Conservation (phyloP, 108 stramenopile species). For the Epithemia pelagica region DNA sequence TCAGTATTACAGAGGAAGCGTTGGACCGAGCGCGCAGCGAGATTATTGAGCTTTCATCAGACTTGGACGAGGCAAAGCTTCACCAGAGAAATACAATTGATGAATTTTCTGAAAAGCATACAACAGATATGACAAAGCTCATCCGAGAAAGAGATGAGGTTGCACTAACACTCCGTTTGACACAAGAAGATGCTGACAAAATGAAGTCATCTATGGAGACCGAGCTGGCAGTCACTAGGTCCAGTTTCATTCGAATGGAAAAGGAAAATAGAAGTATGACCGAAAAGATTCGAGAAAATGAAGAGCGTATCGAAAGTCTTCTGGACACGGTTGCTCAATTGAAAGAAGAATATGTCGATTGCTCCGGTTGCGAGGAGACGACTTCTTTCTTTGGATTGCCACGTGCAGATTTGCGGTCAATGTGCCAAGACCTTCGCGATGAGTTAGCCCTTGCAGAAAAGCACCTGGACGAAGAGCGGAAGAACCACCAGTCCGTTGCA, state of each 20-base stretch:
- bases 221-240: not conserved
- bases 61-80: not conserved
- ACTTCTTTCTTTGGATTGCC: not conserved
- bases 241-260: not conserved
- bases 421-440: constrained; percentile 1
- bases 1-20: not conserved
- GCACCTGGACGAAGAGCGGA: not conserved
- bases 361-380: not conserved
- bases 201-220: not conserved
- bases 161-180: too few species aligned
- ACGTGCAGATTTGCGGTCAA: constrained; percentile 9
- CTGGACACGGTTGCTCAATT: not conserved
- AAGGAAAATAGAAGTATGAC: not conserved
- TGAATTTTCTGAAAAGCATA: not conserved
- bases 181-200: too few species aligned
- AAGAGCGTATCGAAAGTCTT: not conserved
- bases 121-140: not conserved
- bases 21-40: not conserved
- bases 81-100: not conserved
- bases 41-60: not conserved
- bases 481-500: not conserved
- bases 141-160: not conserved
- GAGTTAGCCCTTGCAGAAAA: not conserved
- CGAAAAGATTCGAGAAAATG: not conserved
- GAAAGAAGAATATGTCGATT: not conserved